phyloP scores from a whole-genome alignment of 257 asterid species.

The Gentiana macrophylla region DNA sequence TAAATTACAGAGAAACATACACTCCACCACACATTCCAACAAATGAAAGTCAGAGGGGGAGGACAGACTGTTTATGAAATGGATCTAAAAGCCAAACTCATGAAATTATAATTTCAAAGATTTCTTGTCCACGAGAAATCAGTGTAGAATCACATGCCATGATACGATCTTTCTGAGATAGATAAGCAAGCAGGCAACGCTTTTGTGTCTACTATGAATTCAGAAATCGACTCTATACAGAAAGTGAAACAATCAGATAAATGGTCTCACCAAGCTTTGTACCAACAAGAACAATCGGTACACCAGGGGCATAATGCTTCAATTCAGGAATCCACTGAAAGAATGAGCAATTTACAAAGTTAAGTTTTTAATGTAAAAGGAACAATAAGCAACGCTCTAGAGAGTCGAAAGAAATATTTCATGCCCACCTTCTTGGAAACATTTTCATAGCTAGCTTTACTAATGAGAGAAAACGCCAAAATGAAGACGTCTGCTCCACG shows the following conservation, averaged over 20 bases:
- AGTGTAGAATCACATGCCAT: no score
- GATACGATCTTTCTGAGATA: no score
- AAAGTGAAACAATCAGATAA: neutral
- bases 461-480: conserved; percentile 50
- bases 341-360: conserved; percentile 4
- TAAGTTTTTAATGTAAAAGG: neutral
- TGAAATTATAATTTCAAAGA: no score
- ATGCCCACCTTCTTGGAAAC: conserved; percentile 40
- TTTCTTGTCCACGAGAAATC: no score
- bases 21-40: no score
- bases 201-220: no score
- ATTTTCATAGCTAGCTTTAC: conserved; percentile 52
- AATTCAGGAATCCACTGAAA: conserved; percentile 51
- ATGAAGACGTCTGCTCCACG: conserved; percentile 56
- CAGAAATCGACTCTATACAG: no score
- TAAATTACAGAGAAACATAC: no score
- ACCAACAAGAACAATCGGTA: conserved; percentile 47
- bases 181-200: no score
- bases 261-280: conserved; percentile 41
- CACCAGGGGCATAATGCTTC: conserved; percentile 59
- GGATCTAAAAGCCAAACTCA: no score
- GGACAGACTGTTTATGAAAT: no score
- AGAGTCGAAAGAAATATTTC: neutral
- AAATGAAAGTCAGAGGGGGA: no score
- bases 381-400: neutral